Evolutionary conservation across 352 stramenopile species (phyloP), one percentile per base, ranked within the genome.

Genomic region (Phytophthora cajani): DNA sequence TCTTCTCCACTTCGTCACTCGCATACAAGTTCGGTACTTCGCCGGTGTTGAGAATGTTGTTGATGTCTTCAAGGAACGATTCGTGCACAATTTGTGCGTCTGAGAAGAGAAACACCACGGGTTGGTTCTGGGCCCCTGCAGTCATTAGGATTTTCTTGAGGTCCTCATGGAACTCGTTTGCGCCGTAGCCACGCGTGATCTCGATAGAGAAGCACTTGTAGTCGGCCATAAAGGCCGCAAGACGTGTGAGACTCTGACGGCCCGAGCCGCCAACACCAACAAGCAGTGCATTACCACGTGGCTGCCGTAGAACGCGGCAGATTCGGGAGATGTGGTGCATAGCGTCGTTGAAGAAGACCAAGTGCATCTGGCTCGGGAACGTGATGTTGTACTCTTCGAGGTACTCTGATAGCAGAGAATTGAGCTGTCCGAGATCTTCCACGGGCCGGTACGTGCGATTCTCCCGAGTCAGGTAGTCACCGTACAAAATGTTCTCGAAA

Each of bases 311-410:
- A 21, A 99, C 93, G 19, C 96, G 89, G 62, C 89, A 95, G 38
- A 99, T 98, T 16, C 94, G 85, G 3, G 89, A 96, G 25, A 99
- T 94, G 67, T 99, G 96, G 33, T 97, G 84, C 59, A 99, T 96
- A 0, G 96, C 96, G 66, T 99, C 96, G 36, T 88, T 90, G 70
- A 99, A 99, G 70, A 99, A 98, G 14, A 99, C 94, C 30, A 98
- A 74, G 68, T 98, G 87, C 93, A 98, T 98, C 42, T 96, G 88
- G 44, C 81, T 95, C 12, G 93, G 86, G 62, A 97, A 98, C 23
- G 88, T 97, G 61, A 98, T 89, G 69, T 98, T 98, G 72, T 98
- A 98, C 77, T 98, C 94, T 66, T 98, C 94, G 6, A 98, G 62
- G 62, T 97, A 97, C 63, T 98, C 90, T 47, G 85, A 75, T 3